Evolutionary conservation across 2,329 filamentous ascomycete genomes (phyloP), one percentile per base, ranked within the genome.

Genomic region (Exophiala alcalophila): DNA sequence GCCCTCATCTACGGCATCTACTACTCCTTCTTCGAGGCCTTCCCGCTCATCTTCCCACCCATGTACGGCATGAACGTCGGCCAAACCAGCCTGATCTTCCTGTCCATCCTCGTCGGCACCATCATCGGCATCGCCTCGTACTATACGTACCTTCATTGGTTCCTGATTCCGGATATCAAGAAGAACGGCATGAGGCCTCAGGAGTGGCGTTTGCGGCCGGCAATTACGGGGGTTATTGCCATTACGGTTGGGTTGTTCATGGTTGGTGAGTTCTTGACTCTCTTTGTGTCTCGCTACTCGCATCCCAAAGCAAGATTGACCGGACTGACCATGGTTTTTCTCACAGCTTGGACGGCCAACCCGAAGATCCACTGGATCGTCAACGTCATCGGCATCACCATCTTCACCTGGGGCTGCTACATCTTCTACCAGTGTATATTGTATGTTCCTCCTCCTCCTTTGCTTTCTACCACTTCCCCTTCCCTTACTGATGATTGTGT

Each of bases 21-120:
- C 42, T 74, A 74, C 49, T 65, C 65, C 5, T 83, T 74, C 63
- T 83, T 83, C 57, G 80, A 83, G 55, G 74, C 74, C 15, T 83
- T 84, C 60, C 79, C 79, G 2, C 65, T 81, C 9, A 78, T 84
- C 39, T 84, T 80, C 58, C 70, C 70, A 2, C 68, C 68, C 24
- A 43, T 44, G n/a, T 84, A 84, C 61, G 61, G 65, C 57, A 81
- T 84, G 72, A 73, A 68, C 42, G 61, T 76, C 2, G 77, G 78
- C 14, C 60, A 78, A 49, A 65, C 76, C 50, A 78, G 79, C 19
- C 69, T 83, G 6, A 72, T 80, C 25, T 83, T 83, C 65, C 65
- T 79, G 32, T 76, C 73, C 49, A 69, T 82, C 53, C 63, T 78
- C 18, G 69, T 81, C 11, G 68, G 74, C 4, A 78, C 73, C 54